These are phyloP conservation scores for Penicillium sp. DNA, from an alignment of 2,329 filamentous ascomycete genomes.

Conservation along the genomic window DNA sequence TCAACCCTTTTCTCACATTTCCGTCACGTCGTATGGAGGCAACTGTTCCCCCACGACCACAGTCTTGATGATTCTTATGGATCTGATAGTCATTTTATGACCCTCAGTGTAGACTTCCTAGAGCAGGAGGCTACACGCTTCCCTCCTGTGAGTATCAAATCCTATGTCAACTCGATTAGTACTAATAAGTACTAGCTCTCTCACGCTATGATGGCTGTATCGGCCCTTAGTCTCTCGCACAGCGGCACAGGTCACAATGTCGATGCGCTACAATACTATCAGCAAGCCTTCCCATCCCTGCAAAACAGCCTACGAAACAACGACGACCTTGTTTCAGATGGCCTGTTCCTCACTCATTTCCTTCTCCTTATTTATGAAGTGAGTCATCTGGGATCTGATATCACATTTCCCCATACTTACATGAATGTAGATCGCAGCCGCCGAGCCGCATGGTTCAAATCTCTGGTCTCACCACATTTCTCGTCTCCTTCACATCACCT, in stretches of 20 bases:
- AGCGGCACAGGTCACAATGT: slow-evolving; percentile 49
- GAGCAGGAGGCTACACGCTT: slow-evolving; percentile 52
- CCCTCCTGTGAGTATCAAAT: slow-evolving; percentile 49
- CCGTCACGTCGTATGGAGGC: slow-evolving; percentile 44
- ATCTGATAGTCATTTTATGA: slow-evolving; percentile 21
- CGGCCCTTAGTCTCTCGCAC: slow-evolving; percentile 54
- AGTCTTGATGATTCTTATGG: slow-evolving; percentile 21
- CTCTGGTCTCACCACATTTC: slow-evolving; percentile 59
- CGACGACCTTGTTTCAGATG: slow-evolving; percentile 57
- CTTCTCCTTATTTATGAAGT: slow-evolving; percentile 61
- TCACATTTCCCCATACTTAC: slow-evolving; percentile 4
- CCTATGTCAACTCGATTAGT: neutral
- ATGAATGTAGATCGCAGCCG: slow-evolving; percentile 45
- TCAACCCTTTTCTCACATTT: slow-evolving; percentile 42
- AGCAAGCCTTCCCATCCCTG: slow-evolving; percentile 54
- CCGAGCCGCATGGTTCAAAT: slow-evolving; percentile 49
- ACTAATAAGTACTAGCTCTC: slow-evolving; percentile 46
- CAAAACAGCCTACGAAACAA: slow-evolving; percentile 47
- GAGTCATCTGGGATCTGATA: slow-evolving; percentile 12
- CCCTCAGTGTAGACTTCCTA: slow-evolving; percentile 45
- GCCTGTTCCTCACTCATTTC: slow-evolving; percentile 60
- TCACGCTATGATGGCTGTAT: slow-evolving; percentile 61
- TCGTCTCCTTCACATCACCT: slow-evolving; percentile 53
- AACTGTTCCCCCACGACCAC: slow-evolving; percentile 36
- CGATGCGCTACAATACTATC: slow-evolving; percentile 57